Evolutionary conservation across 2,329 filamentous ascomycete genomes (phyloP), one percentile per base, ranked within the genome.

Genomic region (Aspergillus cejpii): DNA sequence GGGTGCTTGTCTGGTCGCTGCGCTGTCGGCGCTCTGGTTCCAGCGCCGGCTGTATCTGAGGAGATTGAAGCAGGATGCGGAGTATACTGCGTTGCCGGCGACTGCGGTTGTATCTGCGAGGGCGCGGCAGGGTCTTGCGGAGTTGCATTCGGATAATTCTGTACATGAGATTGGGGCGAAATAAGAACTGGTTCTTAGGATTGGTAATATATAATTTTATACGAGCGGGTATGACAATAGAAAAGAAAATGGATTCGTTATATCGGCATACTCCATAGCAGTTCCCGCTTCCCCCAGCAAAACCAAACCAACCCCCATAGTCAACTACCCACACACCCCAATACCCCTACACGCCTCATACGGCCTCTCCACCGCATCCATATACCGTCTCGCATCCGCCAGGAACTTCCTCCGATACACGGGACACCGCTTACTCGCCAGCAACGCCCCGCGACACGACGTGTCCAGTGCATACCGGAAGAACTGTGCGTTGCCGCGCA

Each of bases 11-110:
- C 17, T 45, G 5, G 15, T 41, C 10, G 37, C 37, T 14, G 27
- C 37, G n/a, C 12, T 34, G 5, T 28, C n/a, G 15, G n/a, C 37
- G 8, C 37, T 45, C 36, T 23, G 14, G 37, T 37, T 45, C 17
- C 43, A 45, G 12, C 17, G 43, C 17, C 43, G 43, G 11, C 11
- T 15, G 34, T 43, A 46, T 15, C 14, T 12, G 33, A 37, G 19
- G 40, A 43, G 34, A 8, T 1, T 43, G 19, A 19, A 33, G n/a
- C 33, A 37, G 41, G 23, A 8, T 20, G 5, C 23, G 4, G 31
- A 4, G 31, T 10, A 19, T 34, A n/a, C n/a, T n/a, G n/a, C n/a
- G n/a, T n/a, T n/a, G n/a, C 15, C 3, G 31, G 5, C 8, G 31
- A 17, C 6, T 34, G 17, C 31, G 14, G 28, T 15, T 15, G n/a